phyloP scores from a whole-genome alignment of 106 monocot species.

The Narthecium ossifragum region DNA sequence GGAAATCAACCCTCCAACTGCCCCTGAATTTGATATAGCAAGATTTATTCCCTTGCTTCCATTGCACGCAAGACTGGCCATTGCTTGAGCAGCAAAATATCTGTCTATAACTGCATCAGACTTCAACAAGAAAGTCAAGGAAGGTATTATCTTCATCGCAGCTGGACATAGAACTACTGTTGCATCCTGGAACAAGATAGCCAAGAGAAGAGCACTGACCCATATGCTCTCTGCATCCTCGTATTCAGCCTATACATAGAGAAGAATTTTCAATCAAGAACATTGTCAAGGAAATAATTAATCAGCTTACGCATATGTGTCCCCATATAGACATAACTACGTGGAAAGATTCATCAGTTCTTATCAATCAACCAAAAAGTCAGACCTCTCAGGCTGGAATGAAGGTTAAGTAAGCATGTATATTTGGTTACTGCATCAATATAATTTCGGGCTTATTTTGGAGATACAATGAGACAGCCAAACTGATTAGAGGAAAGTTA shows the following conservation, averaged over 20 bases:
- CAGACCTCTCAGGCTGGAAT: no score
- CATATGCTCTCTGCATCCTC: conserved; percentile 51
- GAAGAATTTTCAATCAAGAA: not conserved
- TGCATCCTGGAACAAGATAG: conserved; percentile 49
- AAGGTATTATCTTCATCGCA: conserved; percentile 30
- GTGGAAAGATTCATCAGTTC: no score
- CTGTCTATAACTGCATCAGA: conserved; percentile 48
- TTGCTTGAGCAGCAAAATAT: conserved; percentile 62
- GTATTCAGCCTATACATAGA: conserved; percentile 37
- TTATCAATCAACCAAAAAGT: no score
- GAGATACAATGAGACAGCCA: no score
- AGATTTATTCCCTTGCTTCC: conserved; percentile 41
- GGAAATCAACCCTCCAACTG: conserved; percentile 38
- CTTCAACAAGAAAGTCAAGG: conserved; percentile 43
- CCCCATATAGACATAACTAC: no score
- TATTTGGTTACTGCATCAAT: no score
- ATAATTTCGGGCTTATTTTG: no score
- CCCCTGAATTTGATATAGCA: conserved; percentile 60
- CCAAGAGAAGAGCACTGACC: conserved; percentile 53
- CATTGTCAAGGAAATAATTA: no score
- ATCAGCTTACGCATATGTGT: no score
- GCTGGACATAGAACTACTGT: conserved; percentile 34
- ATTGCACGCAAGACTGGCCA: conserved; percentile 46
- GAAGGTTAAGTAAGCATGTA: no score
- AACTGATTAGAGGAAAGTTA: no score